These are phyloP conservation scores for Peronospora belbahrii DNA, from an alignment of 352 stramenopile genomes.

Conservation along the genomic window DNA sequence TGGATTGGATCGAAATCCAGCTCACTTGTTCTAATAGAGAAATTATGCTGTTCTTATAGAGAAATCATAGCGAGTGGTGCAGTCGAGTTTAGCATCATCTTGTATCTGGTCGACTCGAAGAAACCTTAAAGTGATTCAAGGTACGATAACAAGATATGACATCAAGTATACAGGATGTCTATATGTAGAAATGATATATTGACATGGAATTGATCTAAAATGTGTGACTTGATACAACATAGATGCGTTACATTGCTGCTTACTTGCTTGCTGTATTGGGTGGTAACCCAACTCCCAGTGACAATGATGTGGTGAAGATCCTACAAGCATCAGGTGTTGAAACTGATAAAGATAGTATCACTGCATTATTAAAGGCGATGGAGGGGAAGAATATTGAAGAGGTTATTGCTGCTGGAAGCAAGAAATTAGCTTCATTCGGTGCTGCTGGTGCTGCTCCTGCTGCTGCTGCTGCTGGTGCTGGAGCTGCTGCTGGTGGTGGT, in stretches of 20 bases:
- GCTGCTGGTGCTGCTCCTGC: slow-evolving; percentile 46
- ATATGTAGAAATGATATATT: neutral
- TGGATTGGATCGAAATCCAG: slow-evolving; percentile 33
- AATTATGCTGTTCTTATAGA: slow-evolving; percentile 34
- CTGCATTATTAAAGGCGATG: slow-evolving; percentile 70
- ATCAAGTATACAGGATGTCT: too few relatives aligned
- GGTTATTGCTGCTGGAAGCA: slow-evolving; percentile 71
- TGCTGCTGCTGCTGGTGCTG: slow-evolving; percentile 39
- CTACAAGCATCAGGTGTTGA: slow-evolving; percentile 88
- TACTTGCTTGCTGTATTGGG: slow-evolving; percentile 94
- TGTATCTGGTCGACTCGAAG: slow-evolving; percentile 86
- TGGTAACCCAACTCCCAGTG: slow-evolving; percentile 85
- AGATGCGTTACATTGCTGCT: slow-evolving; percentile 97
- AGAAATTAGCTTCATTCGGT: slow-evolving; percentile 81
- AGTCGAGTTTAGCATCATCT: slow-evolving; percentile 38
- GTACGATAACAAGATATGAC: slow-evolving; percentile 18
- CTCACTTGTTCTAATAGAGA: slow-evolving; percentile 31
- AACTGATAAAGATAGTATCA: slow-evolving; percentile 62
- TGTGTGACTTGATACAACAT: neutral
- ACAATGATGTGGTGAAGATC: slow-evolving; percentile 89
- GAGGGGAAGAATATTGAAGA: slow-evolving; percentile 79
- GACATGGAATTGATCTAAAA: too few relatives aligned
- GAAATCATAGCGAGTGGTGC: slow-evolving; percentile 39
- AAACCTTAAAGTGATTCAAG: slow-evolving; percentile 91
- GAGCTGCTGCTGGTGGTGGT: slow-evolving; percentile 38